Conservation (phyloP, 441 rosid species). For the Biscutella laevigata region DNA sequence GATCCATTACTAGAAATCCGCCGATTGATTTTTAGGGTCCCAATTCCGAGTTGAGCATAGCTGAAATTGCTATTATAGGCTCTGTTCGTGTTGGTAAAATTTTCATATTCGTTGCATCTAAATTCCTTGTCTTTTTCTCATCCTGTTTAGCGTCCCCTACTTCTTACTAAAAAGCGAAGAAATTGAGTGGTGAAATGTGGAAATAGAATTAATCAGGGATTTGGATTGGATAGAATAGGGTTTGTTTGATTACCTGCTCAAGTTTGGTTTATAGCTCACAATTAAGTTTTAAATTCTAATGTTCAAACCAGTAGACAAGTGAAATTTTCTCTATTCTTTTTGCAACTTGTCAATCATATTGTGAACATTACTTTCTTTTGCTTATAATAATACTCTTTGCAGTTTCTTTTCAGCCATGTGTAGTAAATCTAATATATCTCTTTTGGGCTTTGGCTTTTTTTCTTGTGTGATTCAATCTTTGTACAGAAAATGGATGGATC, state of each 20-base stretch:
- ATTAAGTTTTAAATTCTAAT: not conserved
- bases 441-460: not conserved
- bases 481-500: slow-evolving; percentile 63
- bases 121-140: not conserved
- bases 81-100: slow-evolving; percentile 2
- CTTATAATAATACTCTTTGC: too few species aligned
- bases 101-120: not conserved
- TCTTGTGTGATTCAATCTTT: not conserved
- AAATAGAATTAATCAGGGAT: not conserved
- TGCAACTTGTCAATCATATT: not conserved
- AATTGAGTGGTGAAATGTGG: slow-evolving; percentile 7
- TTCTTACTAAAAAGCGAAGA: not conserved
- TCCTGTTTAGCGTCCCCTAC: not conserved
- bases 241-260: not conserved
- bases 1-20: slow-evolving; percentile 11
- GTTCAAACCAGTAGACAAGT: not conserved
- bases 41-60: slow-evolving; percentile 7
- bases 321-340: not conserved
- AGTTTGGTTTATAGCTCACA: not conserved
- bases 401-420: too few species aligned
- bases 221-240: not conserved
- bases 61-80: slow-evolving; percentile 15
- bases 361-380: too few species aligned
- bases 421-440: slow-evolving; percentile 1
- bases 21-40: slow-evolving; percentile 22